These are phyloP conservation scores for Xanthoconium stramineum DNA, from an alignment of 768 basidiomycete species.

Conservation along the genomic window DNA sequence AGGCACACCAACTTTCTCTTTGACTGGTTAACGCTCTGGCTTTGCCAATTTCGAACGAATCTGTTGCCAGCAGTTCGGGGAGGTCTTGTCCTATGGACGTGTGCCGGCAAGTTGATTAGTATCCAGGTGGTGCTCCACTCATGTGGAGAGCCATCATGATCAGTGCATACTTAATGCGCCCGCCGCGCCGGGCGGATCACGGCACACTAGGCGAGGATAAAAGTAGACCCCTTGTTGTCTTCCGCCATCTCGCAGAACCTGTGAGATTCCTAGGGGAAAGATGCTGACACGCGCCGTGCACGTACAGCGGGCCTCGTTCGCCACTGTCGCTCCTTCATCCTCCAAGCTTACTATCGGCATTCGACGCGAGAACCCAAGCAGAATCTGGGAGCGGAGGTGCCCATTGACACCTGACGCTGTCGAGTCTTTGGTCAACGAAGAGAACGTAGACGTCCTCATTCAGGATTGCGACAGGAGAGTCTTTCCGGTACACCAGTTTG, in stretches of 20 bases:
- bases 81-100: not conserved
- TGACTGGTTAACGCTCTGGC: not conserved
- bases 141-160: not conserved
- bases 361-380: conserved; percentile 70
- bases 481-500: conserved; percentile 61
- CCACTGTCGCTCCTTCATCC: conserved; percentile 18
- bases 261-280: not conserved
- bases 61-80: not conserved
- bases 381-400: conserved; percentile 85
- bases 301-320: conserved; percentile 24
- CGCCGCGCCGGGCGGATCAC: conserved; percentile 16
- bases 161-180: no score
- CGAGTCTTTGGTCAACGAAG: conserved; percentile 49
- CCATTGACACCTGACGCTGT: conserved; percentile 81
- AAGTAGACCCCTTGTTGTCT: not conserved
- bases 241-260: not conserved
- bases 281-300: conserved; percentile 21
- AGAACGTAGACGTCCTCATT: conserved; percentile 65
- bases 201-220: conserved; percentile 9
- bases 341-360: conserved; percentile 48
- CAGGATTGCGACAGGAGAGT: conserved; percentile 76
- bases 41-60: not conserved
- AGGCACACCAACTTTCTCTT: not conserved
- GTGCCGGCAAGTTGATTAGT: not conserved
- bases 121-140: not conserved